Conservation (phyloP, 2,329 filamentous ascomycete species). For the Botrytis fragariae region DNA sequence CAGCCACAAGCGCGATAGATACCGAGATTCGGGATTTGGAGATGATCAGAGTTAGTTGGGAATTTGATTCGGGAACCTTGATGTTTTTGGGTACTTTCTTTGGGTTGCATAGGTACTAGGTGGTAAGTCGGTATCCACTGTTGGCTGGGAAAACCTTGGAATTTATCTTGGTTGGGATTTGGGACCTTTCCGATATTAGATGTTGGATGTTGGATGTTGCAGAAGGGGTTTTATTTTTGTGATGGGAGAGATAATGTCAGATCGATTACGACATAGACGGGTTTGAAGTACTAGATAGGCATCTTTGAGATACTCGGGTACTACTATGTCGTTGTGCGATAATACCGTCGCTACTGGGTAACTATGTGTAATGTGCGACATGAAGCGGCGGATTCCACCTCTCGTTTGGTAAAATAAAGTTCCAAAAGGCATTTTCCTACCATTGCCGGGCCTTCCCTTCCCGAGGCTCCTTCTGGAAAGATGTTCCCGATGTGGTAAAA, state of each 20-base stretch:
- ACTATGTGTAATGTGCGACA: too few relatives aligned
- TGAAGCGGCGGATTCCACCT: background rate
- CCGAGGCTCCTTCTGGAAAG: constrained; percentile 1
- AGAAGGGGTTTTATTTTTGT: too few relatives aligned
- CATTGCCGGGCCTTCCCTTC: too few relatives aligned
- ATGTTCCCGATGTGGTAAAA: background rate
- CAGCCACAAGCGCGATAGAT: constrained; percentile 2
- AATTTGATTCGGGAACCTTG: background rate
- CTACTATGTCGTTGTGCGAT: background rate
- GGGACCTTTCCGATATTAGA: background rate
- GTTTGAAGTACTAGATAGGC: background rate
- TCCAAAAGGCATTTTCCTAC: background rate
- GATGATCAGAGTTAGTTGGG: background rate
- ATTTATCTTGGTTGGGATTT: background rate
- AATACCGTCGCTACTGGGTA: too few relatives aligned
- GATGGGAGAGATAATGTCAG: background rate
- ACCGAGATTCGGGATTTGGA: constrained; percentile 11
- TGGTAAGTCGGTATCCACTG: background rate
- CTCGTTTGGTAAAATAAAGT: background rate
- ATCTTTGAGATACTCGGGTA: background rate
- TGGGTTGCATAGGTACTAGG: too few relatives aligned
- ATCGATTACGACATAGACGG: background rate
- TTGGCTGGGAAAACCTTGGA: background rate
- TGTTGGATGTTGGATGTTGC: background rate
- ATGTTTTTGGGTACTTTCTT: background rate